Conservation (phyloP, 2,329 filamentous ascomycete genomes). For the Colletotrichum abscissum region DNA sequence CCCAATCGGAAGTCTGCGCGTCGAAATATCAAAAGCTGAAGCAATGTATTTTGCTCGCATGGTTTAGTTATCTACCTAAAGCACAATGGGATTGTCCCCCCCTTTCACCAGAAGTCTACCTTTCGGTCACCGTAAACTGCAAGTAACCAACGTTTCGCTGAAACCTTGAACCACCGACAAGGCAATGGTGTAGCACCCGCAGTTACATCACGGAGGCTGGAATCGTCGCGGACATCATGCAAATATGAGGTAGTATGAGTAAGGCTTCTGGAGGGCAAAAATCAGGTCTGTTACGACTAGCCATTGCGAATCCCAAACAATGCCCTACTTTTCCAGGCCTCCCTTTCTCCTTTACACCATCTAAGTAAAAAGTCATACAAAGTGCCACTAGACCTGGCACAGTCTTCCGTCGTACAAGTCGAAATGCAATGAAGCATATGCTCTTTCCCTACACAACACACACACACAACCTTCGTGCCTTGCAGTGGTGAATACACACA, state of each 20-base stretch:
- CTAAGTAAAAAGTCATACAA: slow-evolving; percentile 27
- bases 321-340: slow-evolving; percentile 25
- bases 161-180: too few species aligned
- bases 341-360: slow-evolving; percentile 35
- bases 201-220: too few species aligned
- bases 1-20: not conserved
- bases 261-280: slow-evolving; percentile 12
- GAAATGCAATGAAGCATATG: not conserved
- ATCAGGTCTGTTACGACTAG: slow-evolving; percentile 33
- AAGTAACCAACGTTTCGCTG: too few species aligned
- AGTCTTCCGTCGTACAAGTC: slow-evolving; percentile 7
- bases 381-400: slow-evolving; percentile 3
- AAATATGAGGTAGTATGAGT: not conserved
- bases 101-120: not conserved
- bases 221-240: too few species aligned
- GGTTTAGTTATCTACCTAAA: not conserved
- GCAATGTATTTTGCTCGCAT: not conserved
- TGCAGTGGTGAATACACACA: slow-evolving; percentile 22
- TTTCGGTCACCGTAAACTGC: too few species aligned
- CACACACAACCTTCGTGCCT: slow-evolving; percentile 14
- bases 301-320: slow-evolving; percentile 29
- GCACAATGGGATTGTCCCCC: not conserved
- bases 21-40: not conserved
- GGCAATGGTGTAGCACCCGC: too few species aligned
- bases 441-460: not conserved